phyloP scores from a whole-genome alignment of 768 basidiomycete genomes.

The Suillus clintonianus region DNA sequence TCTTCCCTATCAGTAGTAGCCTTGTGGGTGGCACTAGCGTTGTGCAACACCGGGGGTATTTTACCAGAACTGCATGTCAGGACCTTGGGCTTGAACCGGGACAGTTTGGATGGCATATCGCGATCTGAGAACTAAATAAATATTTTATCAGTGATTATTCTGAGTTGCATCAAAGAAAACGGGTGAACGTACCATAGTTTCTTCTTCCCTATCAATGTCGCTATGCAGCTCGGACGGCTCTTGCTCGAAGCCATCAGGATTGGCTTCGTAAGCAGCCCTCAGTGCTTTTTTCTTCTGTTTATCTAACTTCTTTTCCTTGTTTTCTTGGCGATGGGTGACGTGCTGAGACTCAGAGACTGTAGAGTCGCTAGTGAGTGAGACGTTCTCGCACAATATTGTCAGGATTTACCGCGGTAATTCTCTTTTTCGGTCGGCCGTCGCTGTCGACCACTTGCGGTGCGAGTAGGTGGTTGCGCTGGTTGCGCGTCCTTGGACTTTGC shows the following conservation, averaged over 20 bases:
- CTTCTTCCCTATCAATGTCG: constrained; percentile 6
- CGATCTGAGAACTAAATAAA: background rate
- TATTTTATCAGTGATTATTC: background rate
- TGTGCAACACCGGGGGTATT: background rate
- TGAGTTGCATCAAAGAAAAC: background rate
- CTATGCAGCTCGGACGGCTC: background rate
- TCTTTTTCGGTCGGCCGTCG: constrained; percentile 6
- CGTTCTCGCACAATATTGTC: background rate
- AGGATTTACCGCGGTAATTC: constrained; percentile 3
- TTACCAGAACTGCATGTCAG: background rate
- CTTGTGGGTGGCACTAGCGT: no score
- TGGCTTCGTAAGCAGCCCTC: background rate
- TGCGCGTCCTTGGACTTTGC: background rate
- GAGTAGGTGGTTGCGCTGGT: background rate
- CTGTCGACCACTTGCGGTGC: background rate
- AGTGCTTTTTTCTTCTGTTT: background rate
- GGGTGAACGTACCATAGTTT: constrained; percentile 3
- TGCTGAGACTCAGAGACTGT: background rate
- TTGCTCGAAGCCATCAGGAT: constrained; percentile 1
- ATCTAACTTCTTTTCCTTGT: background rate
- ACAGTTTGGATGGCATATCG: background rate
- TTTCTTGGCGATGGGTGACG: background rate
- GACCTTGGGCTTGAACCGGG: no score
- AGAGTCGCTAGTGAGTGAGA: background rate
- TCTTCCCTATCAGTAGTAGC: background rate